Evolutionary conservation across 768 basidiomycete genomes (phyloP).

Genomic region (Auricularia auricula-judae): DNA sequence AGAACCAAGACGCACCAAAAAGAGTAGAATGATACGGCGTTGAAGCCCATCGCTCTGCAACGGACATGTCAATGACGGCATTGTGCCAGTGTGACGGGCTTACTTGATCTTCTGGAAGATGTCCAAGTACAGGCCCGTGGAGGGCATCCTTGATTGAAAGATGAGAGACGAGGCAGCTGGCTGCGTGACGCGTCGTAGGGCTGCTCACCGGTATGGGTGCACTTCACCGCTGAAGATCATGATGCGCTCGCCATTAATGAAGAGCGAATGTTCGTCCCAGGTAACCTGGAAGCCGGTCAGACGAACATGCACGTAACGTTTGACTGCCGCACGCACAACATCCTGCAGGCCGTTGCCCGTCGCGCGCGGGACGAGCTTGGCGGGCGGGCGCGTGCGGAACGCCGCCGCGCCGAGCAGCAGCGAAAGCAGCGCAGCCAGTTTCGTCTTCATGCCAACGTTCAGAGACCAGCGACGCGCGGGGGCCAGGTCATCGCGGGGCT

Average conservation of each 20-base stretch:
- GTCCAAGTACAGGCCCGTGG: constrained; percentile 31
- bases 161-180: constrained; percentile 29
- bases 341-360: background rate
- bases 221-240: constrained; percentile 54
- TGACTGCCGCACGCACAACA: background rate
- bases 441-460: background rate
- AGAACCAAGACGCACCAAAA: constrained; percentile 49
- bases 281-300: constrained; percentile 21
- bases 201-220: constrained; percentile 44
- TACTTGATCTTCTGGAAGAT: constrained; percentile 1
- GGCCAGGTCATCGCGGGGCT: too few relatives aligned
- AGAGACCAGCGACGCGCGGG: too few relatives aligned
- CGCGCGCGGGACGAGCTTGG: background rate
- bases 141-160: constrained; percentile 31
- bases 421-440: background rate
- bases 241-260: constrained; percentile 43
- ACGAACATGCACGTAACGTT: background rate
- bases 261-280: constrained; percentile 49
- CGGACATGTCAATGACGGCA: background rate
- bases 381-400: background rate
- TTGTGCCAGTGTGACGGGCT: background rate
- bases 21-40: constrained; percentile 48
- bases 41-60: constrained; percentile 45
- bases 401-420: background rate
- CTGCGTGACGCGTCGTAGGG: constrained; percentile 27